Base-by-base conservation (phyloP, 2,329 filamentous ascomycete genomes). In the Pestalotiopsis sp. region DNA sequence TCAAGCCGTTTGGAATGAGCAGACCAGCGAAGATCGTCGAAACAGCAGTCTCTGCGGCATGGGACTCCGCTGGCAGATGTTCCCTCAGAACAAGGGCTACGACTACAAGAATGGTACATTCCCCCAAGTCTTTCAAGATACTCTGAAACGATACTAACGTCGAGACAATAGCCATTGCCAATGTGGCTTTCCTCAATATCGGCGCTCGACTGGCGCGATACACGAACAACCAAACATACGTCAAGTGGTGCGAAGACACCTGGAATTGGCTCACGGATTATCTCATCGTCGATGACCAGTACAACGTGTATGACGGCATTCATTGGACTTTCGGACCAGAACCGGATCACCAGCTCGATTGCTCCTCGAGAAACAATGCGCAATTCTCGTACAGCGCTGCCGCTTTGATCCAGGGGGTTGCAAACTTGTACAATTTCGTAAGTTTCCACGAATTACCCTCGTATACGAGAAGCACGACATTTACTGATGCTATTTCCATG, bases 61-160 rank as follows among this genome's bases (percentile, higher is more conserved):
- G 65, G 90, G 89, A 7, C 75, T 92, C 71, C 85, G 86, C 70
- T 92, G 90, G 90, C 89, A 92, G 79, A 86, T 92, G 57, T 90
- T 84, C 77, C 77, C 83, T 2, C 83, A 82, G 73, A 89, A 89
- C 73, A 81, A 77, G 14, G 89, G 89, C n/a, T 82, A 81, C 63
- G 74, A 81, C 63, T 83, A 82, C 73, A 77, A 85, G 70, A 83
- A 82, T 71, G 76, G 74, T 77, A 66, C 64, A 73, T 72, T 52
- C 2, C 2, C 14, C 45, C 45, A 5, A 20, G 20, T 11, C 45
- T 20, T 52, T 13, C 45, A 52, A 17, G 13, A 17, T 52, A 6
- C 14, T 52, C 14, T 14, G 14, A 17, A 17, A 17, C 14, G 14
- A 23, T 9, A 27, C 52, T 59, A 25, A 68, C 45, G 4, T 27